Percentiles rank a stretch among this genome's conserved stretches.
Evolutionary conservation across 441 rosid genomes (phyloP).

Genomic region (Adansonia grandidieri): DNA sequence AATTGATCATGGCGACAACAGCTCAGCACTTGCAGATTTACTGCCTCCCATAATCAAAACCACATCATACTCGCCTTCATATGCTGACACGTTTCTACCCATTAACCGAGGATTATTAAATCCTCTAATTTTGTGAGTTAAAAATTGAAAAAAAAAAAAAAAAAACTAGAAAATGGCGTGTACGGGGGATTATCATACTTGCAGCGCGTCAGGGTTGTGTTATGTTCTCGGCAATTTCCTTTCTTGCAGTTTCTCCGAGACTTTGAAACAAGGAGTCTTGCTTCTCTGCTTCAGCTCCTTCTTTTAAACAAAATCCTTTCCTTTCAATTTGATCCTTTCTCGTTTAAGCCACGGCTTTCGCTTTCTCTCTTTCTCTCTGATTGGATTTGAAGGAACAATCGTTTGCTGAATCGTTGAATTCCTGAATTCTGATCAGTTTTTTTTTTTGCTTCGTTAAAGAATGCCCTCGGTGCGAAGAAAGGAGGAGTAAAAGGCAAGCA

Average conservation of each 20-base stretch:
- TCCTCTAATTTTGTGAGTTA: background rate
- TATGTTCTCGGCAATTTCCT: background rate
- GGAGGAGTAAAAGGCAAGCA: background rate
- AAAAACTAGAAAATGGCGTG: background rate
- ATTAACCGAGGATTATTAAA: background rate
- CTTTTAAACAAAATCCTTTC: background rate
- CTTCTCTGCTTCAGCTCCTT: conserved; percentile 14
- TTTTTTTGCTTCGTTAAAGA: background rate
- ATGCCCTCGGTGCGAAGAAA: conserved; percentile 11
- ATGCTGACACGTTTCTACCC: background rate
- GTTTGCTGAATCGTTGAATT: background rate
- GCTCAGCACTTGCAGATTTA: background rate
- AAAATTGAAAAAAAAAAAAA: background rate
- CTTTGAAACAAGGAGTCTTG: background rate
- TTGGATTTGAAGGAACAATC: conserved; percentile 5
- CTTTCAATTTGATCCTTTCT: conserved; percentile 7
- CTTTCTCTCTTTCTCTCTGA: background rate
- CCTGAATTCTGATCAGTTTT: background rate
- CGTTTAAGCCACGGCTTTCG: background rate
- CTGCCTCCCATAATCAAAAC: background rate
- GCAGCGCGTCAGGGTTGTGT: conserved; percentile 5
- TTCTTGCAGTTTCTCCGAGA: conserved; percentile 13
- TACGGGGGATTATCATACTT: background rate
- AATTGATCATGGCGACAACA: background rate
- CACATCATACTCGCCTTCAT: background rate